Conservation (phyloP, 768 basidiomycete species). For the Suillus plorans region DNA sequence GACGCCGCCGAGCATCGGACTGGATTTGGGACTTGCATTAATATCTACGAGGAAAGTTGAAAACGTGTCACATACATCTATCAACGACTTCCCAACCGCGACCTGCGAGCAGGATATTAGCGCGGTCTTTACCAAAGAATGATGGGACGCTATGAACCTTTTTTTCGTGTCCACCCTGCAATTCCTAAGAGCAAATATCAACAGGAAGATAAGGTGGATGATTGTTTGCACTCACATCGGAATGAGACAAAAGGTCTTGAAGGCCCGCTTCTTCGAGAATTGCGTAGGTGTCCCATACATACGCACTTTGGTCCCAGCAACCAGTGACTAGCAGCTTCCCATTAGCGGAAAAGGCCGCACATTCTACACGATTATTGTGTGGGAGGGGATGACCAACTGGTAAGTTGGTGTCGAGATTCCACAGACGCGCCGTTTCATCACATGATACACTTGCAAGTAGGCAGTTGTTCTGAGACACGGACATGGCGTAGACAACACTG, state of each 20-base stretch:
- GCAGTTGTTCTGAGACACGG: background rate
- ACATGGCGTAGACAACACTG: background rate
- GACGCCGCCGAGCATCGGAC: background rate
- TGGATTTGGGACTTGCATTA: background rate
- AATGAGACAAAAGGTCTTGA: background rate
- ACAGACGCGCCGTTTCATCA: background rate
- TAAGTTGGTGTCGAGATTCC: background rate
- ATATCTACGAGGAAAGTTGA: background rate
- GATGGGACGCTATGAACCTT: background rate
- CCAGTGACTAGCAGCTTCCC: background rate
- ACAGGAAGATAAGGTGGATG: too few relatives aligned
- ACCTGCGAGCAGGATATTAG: background rate
- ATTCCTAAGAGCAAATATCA: background rate
- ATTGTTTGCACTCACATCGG: background rate
- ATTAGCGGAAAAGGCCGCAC: background rate
- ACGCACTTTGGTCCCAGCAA: background rate
- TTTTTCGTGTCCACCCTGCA: background rate
- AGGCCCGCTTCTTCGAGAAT: background rate
- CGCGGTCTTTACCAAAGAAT: background rate
- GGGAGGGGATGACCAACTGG: background rate
- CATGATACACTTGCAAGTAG: background rate
- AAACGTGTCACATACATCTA: background rate
- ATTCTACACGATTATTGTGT: background rate
- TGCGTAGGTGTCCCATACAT: background rate
- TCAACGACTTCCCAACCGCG: background rate